Percentiles rank a stretch among this genome's conserved stretches.
Conservation (phyloP, 371 early-diverging fungal species). For the Smittium mucronatum region DNA sequence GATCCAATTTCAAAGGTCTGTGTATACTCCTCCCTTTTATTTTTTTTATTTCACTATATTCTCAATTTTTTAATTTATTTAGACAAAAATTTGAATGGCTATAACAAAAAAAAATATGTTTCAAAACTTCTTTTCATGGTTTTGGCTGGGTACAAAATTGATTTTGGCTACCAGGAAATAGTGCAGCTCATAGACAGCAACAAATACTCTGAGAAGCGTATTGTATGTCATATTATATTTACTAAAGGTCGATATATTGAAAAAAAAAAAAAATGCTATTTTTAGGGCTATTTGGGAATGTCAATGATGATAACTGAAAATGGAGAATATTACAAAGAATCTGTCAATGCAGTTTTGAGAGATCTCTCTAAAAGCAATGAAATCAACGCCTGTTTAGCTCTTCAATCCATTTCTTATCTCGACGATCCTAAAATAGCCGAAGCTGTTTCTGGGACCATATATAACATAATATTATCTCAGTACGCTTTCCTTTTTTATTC, state of each 20-base stretch:
- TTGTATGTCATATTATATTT: conserved; percentile 41
- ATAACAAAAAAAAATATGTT: conserved; percentile 96
- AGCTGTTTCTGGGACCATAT: conserved; percentile 65
- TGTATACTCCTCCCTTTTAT: conserved; percentile 1
- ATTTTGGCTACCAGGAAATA: conserved; percentile 94
- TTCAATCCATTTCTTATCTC: conserved; percentile 91
- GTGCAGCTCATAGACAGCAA: conserved; percentile 75
- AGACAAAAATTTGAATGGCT: conserved; percentile 85
- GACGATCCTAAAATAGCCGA: conserved; percentile 88
- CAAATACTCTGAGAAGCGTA: conserved; percentile 93
- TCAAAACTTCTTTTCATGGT: conserved; percentile 96
- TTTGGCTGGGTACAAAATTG: conserved; percentile 93
- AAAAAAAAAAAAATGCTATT: not conserved
- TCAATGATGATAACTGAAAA: conserved; percentile 81
- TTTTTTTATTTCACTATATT: conserved; percentile 3
- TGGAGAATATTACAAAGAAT: conserved; percentile 64
- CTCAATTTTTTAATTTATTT: not conserved
- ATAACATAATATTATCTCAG: conserved; percentile 67
- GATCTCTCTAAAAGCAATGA: conserved; percentile 85
- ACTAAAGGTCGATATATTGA: conserved; percentile 38
- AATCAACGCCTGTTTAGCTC: conserved; percentile 75
- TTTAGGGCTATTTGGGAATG: conserved; percentile 76
- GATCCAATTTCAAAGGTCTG: conserved; percentile 91
- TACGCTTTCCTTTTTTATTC: conserved; percentile 30
- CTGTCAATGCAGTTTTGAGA: conserved; percentile 73